These are phyloP conservation scores for Suillus cothurnatus DNA, from an alignment of 768 basidiomycete species.

Conservation along the genomic window DNA sequence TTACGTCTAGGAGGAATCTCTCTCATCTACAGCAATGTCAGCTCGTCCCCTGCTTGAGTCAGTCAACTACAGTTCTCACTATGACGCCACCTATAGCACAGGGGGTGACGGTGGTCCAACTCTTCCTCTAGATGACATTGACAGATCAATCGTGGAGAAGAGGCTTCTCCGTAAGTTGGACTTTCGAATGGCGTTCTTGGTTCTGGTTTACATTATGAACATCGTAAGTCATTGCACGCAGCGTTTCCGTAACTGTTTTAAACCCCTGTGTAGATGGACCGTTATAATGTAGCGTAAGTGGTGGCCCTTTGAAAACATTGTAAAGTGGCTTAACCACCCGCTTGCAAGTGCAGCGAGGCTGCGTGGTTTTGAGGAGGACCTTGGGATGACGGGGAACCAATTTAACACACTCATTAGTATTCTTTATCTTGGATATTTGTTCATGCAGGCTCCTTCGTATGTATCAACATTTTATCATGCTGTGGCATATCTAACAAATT, in stretches of 20 bases:
- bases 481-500: neutral
- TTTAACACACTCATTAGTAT: too few species aligned
- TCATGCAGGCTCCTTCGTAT: slow-evolving; percentile 68
- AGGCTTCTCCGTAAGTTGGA: slow-evolving; percentile 48
- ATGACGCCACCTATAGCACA: neutral
- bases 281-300: slow-evolving; percentile 63
- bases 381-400: too few species aligned
- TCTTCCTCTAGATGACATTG: slow-evolving; percentile 7
- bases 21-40: neutral
- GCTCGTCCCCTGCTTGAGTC: neutral
- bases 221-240: slow-evolving; percentile 34
- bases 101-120: neutral
- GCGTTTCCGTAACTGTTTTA: neutral
- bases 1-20: neutral
- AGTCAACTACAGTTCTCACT: neutral
- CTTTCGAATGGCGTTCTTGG: slow-evolving; percentile 43
- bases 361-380: too few species aligned
- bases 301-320: too few species aligned
- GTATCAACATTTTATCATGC: slow-evolving; percentile 23
- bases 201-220: slow-evolving; percentile 50
- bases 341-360: too few species aligned
- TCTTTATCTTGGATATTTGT: too few species aligned
- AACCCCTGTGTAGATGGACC: slow-evolving; percentile 51
- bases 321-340: too few species aligned
- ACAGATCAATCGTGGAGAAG: slow-evolving; percentile 43